These are phyloP conservation scores for Phytophthora pisi DNA, from an alignment of 352 stramenopile species.

Conservation along the genomic window DNA sequence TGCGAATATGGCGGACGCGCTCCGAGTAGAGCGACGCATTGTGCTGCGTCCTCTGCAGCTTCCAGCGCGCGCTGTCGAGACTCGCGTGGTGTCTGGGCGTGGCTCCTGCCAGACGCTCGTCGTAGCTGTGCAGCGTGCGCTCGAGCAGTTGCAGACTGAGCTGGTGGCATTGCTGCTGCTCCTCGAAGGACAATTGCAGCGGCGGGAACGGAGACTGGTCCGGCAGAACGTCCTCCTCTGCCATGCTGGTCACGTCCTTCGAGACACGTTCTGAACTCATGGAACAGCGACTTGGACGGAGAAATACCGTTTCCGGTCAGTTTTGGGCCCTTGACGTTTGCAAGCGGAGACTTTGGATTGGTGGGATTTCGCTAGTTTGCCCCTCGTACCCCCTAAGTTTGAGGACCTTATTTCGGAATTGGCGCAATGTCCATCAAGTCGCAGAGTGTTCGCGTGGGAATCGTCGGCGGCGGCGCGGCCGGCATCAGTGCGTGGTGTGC, in stretches of 20 bases:
- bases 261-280: conserved; percentile 29
- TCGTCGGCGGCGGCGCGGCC: conserved; percentile 75
- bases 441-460: conserved; percentile 51
- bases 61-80: conserved; percentile 45
- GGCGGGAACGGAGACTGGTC: conserved; percentile 40
- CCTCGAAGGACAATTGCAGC: conserved; percentile 33
- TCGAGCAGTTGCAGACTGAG: conserved; percentile 42
- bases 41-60: conserved; percentile 39
- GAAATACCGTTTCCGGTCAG: neutral
- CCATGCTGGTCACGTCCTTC: conserved; percentile 14
- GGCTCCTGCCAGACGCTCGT: conserved; percentile 33
- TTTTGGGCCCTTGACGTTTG: conserved; percentile 4
- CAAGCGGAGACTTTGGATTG: conserved; percentile 19
- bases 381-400: neutral
- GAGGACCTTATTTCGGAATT: conserved; percentile 21
- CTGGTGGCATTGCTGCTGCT: conserved; percentile 42
- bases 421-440: conserved; percentile 20
- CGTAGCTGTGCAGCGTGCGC: conserved; percentile 44
- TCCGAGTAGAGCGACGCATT: conserved; percentile 44
- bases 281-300: neutral
- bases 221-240: conserved; percentile 25
- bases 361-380: conserved; percentile 15
- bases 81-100: conserved; percentile 27
- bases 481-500: conserved; percentile 65
- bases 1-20: conserved; percentile 30